Evolutionary conservation across 2,329 filamentous ascomycete genomes (phyloP).

Genomic region (Cladophialophora exuberans): DNA sequence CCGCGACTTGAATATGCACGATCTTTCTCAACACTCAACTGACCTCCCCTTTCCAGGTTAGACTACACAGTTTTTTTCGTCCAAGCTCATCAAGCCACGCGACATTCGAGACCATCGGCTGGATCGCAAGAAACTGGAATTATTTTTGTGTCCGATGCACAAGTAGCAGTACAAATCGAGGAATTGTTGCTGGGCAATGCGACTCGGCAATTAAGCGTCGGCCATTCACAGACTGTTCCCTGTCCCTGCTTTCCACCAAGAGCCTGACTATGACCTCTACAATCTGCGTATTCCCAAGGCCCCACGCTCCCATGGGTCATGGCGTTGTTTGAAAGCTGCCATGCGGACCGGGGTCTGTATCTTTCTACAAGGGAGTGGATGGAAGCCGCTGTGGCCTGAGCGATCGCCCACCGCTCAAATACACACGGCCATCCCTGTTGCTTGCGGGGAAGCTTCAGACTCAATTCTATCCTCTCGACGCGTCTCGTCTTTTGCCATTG

Average conservation of each 20-base stretch:
- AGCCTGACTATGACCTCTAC: conserved; percentile 2
- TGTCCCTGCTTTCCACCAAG: not conserved
- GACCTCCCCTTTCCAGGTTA: not conserved
- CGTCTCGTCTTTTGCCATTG: not conserved
- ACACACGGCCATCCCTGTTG: conserved; percentile 4
- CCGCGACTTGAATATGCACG: not conserved
- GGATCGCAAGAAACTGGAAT: conserved; percentile 6
- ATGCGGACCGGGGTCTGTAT: not conserved
- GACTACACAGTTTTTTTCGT: not conserved
- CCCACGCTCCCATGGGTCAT: conserved; percentile 15
- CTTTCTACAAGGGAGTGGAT: conserved; percentile 6
- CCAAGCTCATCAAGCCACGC: not conserved
- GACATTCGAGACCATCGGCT: conserved; percentile 1
- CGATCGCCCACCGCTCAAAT: conserved; percentile 1
- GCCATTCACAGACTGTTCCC: conserved; percentile 2
- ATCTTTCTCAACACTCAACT: no score
- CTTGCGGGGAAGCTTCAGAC: not conserved
- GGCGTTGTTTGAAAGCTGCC: not conserved
- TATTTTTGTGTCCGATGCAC: conserved; percentile 24
- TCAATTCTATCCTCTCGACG: not conserved
- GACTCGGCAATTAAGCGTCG: conserved; percentile 16
- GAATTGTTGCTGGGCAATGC: conserved; percentile 1
- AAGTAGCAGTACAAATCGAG: not conserved
- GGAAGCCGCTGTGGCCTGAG: conserved; percentile 1
- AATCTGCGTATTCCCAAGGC: not conserved